Base-by-base conservation (phyloP, 306 rosid genomes). In the Cyclanthera cordifolia region DNA sequence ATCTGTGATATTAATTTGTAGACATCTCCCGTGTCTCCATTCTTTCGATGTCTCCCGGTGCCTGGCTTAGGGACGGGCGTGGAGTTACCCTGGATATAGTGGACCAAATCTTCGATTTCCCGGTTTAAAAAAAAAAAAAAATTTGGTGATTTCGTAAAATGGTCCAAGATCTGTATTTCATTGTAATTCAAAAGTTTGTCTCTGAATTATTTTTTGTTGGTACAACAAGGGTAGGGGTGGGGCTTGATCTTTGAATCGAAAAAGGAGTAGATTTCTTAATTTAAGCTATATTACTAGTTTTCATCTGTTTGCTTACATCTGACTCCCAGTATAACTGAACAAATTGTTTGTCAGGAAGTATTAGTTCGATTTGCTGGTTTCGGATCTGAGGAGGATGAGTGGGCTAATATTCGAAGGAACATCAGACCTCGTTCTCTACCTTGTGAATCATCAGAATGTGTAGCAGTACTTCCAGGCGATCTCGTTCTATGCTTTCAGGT, bases 401-500 rank as follows among this genome's bases (percentile, higher is more conserved):
- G 99, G 99, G 71, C 86, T 76, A 94, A 90, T 75, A 77, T 94
- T 24, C 83, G 80, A 75, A 88, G 77, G 76, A 84, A 90, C 82
- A 89, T 94, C 28, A 81, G 99, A 70, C 99, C 91, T 16, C 96
- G 97, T 60, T 94, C 97, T 41, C 84, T 94, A 16, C 99, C 99
- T 32, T 94, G 99, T 73, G 99, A 94, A 82, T 90, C 97, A 69
- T 90, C 99, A 19, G 97, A 94, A 74, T 94, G 99, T 74, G 97
- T 90, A 71, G 97, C 94, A 67, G 96, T 94, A 66, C 88, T 94
- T 76, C 97, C 97, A 11, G 99, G 95, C 24, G 99, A 94, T 72
- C 97, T 94, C 83, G 85, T 87, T 69, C 94, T 94, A 55, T 90
- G 99, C 81, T 94, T 94, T 79, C 99, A 90, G 97, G 99, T 94